phyloP scores from a whole-genome alignment of 2,329 filamentous ascomycete species.

The Colletotrichum cuscutae region DNA sequence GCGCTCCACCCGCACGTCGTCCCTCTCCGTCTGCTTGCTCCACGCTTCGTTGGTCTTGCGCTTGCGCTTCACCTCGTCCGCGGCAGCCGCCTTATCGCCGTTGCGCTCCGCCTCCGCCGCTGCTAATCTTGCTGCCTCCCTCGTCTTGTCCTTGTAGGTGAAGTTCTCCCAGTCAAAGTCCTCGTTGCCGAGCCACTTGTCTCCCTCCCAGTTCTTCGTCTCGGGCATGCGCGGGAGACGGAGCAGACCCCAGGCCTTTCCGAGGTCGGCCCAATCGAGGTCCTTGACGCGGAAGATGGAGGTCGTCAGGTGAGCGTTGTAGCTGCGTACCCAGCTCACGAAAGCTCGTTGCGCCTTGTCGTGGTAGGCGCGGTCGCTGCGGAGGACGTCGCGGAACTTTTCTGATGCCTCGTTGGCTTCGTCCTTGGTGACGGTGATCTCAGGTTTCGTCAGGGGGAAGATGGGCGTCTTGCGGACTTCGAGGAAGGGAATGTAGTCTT shows the following conservation, averaged over 20 bases:
- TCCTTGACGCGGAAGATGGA: constrained; percentile 89
- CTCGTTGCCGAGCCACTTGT: constrained; percentile 67
- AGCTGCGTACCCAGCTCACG: constrained; percentile 91
- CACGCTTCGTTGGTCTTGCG: constrained; percentile 74
- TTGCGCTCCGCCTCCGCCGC: constrained; percentile 63
- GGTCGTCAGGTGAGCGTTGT: constrained; percentile 88
- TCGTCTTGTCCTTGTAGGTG: constrained; percentile 76
- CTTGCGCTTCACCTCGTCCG: constrained; percentile 62
- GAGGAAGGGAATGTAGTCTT: constrained; percentile 90
- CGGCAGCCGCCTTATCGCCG: constrained; percentile 43
- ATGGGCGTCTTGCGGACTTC: constrained; percentile 90
- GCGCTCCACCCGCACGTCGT: constrained; percentile 69
- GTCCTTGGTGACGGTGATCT: constrained; percentile 65
- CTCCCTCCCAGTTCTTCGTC: constrained; percentile 76
- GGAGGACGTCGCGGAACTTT: constrained; percentile 69
- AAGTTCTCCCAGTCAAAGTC: constrained; percentile 75
- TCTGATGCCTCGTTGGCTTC: constrained; percentile 69
- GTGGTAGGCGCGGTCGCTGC: constrained; percentile 68
- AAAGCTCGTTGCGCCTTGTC: constrained; percentile 93
- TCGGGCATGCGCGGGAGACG: constrained; percentile 96
- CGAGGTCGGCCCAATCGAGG: constrained; percentile 86
- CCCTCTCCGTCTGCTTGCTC: constrained; percentile 76
- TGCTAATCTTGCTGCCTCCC: constrained; percentile 72
- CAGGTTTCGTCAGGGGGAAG: constrained; percentile 66
- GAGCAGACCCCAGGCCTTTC: constrained; percentile 85